Conservation (phyloP, 208 protist species). For the Crithidia thermophila region DNA sequence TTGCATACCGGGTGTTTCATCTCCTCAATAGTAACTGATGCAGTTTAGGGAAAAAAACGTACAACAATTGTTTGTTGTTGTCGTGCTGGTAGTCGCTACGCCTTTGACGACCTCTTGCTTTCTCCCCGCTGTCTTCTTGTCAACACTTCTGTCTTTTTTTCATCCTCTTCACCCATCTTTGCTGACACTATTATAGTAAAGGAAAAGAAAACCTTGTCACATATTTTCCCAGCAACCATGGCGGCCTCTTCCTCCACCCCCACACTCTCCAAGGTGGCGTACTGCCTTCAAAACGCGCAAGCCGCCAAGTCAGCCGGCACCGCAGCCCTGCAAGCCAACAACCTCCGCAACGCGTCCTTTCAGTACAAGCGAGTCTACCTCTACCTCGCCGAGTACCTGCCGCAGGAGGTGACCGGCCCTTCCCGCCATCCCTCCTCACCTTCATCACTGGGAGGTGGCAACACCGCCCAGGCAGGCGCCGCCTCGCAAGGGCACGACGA, state of each 20-base stretch:
- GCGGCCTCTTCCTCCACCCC: not conserved
- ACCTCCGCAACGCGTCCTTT: slow-evolving; percentile 53
- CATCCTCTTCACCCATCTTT: slow-evolving; percentile 1
- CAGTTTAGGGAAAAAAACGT: no score
- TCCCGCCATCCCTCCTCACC: slow-evolving; percentile 1
- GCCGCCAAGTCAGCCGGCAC: slow-evolving; percentile 63
- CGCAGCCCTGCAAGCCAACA: slow-evolving; percentile 36
- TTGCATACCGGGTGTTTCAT: no score
- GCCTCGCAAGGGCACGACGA: not conserved
- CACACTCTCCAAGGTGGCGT: slow-evolving; percentile 3
- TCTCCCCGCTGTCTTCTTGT: not conserved
- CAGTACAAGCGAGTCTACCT: slow-evolving; percentile 77
- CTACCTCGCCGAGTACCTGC: slow-evolving; percentile 64
- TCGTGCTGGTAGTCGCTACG: no score
- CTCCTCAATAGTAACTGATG: no score
- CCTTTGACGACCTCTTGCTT: no score
- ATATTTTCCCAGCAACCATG: not conserved
- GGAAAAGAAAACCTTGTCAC: not conserved
- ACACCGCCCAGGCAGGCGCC: not conserved
- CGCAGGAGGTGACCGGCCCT: slow-evolving; percentile 3
- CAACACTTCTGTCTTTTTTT: not conserved
- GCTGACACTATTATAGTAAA: not conserved
- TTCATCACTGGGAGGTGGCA: not conserved
- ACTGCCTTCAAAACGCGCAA: slow-evolving; percentile 33
- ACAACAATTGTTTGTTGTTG: no score